Percentiles rank a stretch among this genome's conserved stretches.
These are phyloP conservation scores for Botryotinia globosa DNA, from an alignment of 2,329 filamentous ascomycete species.

Conservation along the genomic window DNA sequence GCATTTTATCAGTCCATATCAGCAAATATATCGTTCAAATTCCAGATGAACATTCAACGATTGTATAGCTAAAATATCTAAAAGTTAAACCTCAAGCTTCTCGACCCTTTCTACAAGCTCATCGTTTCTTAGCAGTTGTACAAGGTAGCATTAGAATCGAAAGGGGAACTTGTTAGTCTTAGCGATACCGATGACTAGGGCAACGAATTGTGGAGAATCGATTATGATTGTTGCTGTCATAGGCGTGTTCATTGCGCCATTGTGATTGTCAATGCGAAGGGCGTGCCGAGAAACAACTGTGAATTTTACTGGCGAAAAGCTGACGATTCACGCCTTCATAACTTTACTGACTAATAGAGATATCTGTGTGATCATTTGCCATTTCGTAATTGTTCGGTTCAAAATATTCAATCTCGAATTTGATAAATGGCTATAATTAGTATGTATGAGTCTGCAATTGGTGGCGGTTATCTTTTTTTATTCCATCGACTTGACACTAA, in stretches of 20 bases:
- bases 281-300: not conserved
- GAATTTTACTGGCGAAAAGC: not conserved
- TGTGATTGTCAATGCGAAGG: not conserved
- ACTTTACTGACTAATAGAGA: not conserved
- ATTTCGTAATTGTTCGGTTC: not conserved
- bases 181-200: not conserved
- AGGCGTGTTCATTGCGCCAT: not conserved
- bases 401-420: not conserved
- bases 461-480: not conserved
- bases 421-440: not conserved
- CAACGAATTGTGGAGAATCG: not conserved
- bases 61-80: too few species aligned
- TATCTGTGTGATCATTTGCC: too few species aligned
- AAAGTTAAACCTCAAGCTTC: not conserved
- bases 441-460: not conserved
- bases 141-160: not conserved
- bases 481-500: not conserved
- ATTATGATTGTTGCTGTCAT: not conserved
- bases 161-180: slow-evolving; percentile 1
- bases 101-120: not conserved
- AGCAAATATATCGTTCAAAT: not conserved
- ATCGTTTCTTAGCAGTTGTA: not conserved
- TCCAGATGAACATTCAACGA: not conserved
- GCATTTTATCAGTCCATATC: not conserved
- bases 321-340: not conserved